phyloP scores from a whole-genome alignment of 225 moss, liverwort and hornwort species.

The Pleurozium schreberi region DNA sequence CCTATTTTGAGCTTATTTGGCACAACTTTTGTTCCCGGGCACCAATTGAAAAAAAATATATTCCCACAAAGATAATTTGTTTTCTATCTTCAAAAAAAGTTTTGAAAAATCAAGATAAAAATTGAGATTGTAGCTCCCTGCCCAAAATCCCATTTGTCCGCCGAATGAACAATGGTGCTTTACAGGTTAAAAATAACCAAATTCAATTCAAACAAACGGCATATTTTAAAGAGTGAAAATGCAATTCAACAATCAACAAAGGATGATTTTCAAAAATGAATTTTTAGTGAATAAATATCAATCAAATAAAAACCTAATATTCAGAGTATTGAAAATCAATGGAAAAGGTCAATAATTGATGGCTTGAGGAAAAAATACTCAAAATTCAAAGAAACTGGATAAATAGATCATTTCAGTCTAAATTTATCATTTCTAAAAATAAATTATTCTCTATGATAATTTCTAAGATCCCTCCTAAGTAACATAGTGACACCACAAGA shows the following conservation, averaged over 20 bases:
- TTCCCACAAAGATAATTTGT: too few species aligned
- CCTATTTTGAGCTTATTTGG: too few species aligned
- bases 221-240: not conserved
- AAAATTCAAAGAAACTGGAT: not conserved
- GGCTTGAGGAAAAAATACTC: not conserved
- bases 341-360: too few species aligned
- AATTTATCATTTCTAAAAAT: not conserved
- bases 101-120: too few species aligned
- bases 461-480: rapidly evolving
- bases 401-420: not conserved
- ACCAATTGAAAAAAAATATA: too few species aligned
- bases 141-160: too few species aligned
- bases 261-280: not conserved
- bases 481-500: too few species aligned
- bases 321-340: not conserved
- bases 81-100: too few species aligned
- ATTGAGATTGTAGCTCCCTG: too few species aligned
- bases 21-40: too few species aligned
- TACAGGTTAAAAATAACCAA: too few species aligned
- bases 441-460: rapidly evolving
- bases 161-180: too few species aligned
- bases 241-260: not conserved
- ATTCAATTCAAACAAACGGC: not conserved
- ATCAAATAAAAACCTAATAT: not conserved
- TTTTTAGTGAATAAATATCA: not conserved